A percentile compares a stretch with the other conserved stretches of the same genome.
Conservation (phyloP, 2,329 filamentous ascomycete species). For the Penicillium sp. region DNA sequence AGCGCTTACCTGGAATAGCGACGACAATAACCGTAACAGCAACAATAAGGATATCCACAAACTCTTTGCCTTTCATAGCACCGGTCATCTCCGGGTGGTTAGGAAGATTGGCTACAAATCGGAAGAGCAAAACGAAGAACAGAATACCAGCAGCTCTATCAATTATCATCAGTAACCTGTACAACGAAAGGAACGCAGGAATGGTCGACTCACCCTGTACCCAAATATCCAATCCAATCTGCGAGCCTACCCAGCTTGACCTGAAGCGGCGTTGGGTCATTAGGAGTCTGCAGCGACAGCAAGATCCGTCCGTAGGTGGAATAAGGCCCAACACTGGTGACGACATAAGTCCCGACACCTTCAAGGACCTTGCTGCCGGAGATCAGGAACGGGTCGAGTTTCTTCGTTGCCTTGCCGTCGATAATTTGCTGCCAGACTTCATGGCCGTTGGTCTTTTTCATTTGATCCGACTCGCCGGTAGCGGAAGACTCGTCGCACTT, state of each 20-base stretch:
- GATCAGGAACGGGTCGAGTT: slow-evolving; percentile 70
- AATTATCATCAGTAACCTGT: slow-evolving; percentile 7
- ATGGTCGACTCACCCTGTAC: slow-evolving; percentile 53
- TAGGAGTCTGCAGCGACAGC: slow-evolving; percentile 69
- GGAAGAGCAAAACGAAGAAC: slow-evolving; percentile 81
- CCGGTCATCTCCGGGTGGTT: slow-evolving; percentile 50
- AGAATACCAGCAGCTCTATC: slow-evolving; percentile 65
- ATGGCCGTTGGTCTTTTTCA: slow-evolving; percentile 63
- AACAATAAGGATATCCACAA: slow-evolving; percentile 73
- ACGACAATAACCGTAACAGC: slow-evolving; percentile 78
- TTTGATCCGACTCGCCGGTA: slow-evolving; percentile 69
- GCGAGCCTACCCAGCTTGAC: slow-evolving; percentile 72
- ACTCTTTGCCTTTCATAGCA: slow-evolving; percentile 73
- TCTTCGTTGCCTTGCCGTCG: slow-evolving; percentile 50
- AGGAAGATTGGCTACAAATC: slow-evolving; percentile 70
- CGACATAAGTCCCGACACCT: slow-evolving; percentile 70
- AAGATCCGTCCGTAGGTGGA: slow-evolving; percentile 74
- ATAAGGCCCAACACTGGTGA: slow-evolving; percentile 69
- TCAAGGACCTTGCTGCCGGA: slow-evolving; percentile 78
- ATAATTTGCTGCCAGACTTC: slow-evolving; percentile 58
- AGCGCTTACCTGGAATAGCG: slow-evolving; percentile 58
- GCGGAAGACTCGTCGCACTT: slow-evolving; percentile 73
- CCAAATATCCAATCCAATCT: slow-evolving; percentile 73
- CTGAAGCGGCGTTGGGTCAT: slow-evolving; percentile 73
- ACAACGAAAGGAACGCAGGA: not conserved